Evolutionary conservation across 257 asterid species (phyloP), one percentile per base, ranked within the genome.

Genomic region (Solanum sitiens): DNA sequence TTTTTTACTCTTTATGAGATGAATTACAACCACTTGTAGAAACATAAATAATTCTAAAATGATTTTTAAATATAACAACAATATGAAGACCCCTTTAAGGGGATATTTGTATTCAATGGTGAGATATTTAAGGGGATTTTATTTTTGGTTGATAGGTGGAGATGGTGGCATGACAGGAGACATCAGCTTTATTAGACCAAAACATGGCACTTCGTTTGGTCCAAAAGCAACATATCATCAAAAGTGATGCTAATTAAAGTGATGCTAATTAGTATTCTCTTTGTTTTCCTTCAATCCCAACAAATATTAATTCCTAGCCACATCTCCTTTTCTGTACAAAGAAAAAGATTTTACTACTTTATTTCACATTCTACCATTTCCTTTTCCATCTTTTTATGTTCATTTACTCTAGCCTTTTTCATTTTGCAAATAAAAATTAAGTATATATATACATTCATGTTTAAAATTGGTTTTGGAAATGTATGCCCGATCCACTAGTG

Each of bases 131-230:
- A 27, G 30, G 30, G 30, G 30, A 27, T 27, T 68, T 30, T 7
- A 44, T 37, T 4, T 42, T 79, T 4, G 27, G 42, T 89, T 74
- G 40, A 87, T 89, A 96, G 99, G 96, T 94, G 98, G 98, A 95
- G 98, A 93, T 95, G 98, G 99, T 88, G 93, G 93, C 93, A 96
- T 63, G 95, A 94, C 93, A 91, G 94, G 87, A 95, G 98, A 88
- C 92, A 90, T 92, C 96, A 92, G 91, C 95, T 96, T 92, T 93
- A 95, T 89, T 96, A 91, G 91, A 45, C 72, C 90, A 65, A 45
- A 16, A 32, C 20, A 18, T 23, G 13, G 10, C 85, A 47, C 37
- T 20, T 27, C 75, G 37, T 21, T 72, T 70, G 12, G 47, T 72
- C 59, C 84, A 50, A 50, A 80, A 30, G 70, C 39, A 47, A 30